Base-by-base conservation (phyloP, 208 protist species). In the Crithidia fasciculata region DNA sequence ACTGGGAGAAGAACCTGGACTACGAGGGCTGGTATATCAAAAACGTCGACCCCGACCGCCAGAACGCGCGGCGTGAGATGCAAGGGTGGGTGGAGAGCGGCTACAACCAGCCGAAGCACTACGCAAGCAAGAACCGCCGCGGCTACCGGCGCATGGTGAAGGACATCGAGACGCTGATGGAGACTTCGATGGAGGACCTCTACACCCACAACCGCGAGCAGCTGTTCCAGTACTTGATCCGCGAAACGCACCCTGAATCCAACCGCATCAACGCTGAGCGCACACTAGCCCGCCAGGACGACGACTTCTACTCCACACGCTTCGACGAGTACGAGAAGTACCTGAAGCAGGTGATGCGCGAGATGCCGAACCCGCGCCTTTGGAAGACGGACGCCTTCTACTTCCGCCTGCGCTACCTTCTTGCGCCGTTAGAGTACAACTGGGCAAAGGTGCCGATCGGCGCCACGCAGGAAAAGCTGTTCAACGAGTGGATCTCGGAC, bases 21-120 rank as follows among this genome's bases (percentile, higher is more conserved):
- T 96, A 96, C 74, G 92, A 96, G 53, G 92, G 92, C 36, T 96
- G 92, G 92, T 96, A 95, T 72, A 90, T 96, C 59, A 96, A 95
- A 75, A 94, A 94, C 77, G 92, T 96, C 8, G 90, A 96, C 76
- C 92, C 92, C 18, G 92, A 96, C 69, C 86, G 86, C 12, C 74
- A 93, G 66, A 93, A 92, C 53, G 89, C 92, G 6, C 86, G 89
- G 13, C 80, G 83, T 5, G 89, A 94, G 64, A 85, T 95, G 80
- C 92, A 95, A 64, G 89, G 88, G 3, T 93, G 87, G 89, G 72
- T 95, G 28, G 92, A 96, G 57, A 93, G 87, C 72, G 88, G 87
- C 41, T 96, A 96, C 81, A 95, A 94, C 72, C 90, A 96, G 70
- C 90, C 92, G 18, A 94, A 94, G 69, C 90, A 95, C 69, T 95